Base-by-base conservation (phyloP, 352 stramenopile genomes). In the Phytophthora uliginosa region DNA sequence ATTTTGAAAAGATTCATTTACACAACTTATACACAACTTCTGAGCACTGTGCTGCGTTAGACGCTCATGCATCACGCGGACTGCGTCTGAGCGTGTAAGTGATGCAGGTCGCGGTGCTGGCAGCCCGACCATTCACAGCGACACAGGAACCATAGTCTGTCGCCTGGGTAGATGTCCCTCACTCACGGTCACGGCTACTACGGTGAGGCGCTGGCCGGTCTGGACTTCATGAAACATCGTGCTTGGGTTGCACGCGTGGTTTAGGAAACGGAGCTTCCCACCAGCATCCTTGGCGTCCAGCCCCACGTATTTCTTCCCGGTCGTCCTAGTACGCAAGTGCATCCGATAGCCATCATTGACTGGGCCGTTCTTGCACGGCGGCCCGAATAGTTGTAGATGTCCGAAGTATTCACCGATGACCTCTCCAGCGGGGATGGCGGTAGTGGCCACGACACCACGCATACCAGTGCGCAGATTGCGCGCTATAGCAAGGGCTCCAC, bases 401-500 rank as follows among this genome's bases (percentile, higher is more conserved):
- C 54, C 54, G 0, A 61, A 22, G 34, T 61, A 61, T 10, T 61
- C 18, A 3, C 54, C 54, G n/a, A 60, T 28, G 0, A 60, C n/a
- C 34, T 50, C 54, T 28, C 54, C 54, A 17, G 15, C 33, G 4
- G 33, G 54, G 26, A 50, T 60, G 17, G 15, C 7, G 0, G 17
- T 7, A 4, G 8, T 33, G 7, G 31, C 33, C 15, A 48, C n/a
- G 0, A 50, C 1, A 31, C 54, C 54, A 4, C 54, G 31, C 54
- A 60, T 50, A n/a, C 54, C 34, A 5, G 54, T 50, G 7, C 54
- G 54, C 9, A 17, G 2, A 13, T 22, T 60, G 20, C 53, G 31
- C 6, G 7, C 34, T 18, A 60, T 60, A 1, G 15, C 5, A 3
- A 60, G 54, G 7, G 17, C 2, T 7, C 31, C 4, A 17, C 34